Percentiles rank a stretch among this genome's conserved stretches.
phyloP scores from a whole-genome alignment of 1,284 basidiomycete species.

The Melampsora americana region DNA sequence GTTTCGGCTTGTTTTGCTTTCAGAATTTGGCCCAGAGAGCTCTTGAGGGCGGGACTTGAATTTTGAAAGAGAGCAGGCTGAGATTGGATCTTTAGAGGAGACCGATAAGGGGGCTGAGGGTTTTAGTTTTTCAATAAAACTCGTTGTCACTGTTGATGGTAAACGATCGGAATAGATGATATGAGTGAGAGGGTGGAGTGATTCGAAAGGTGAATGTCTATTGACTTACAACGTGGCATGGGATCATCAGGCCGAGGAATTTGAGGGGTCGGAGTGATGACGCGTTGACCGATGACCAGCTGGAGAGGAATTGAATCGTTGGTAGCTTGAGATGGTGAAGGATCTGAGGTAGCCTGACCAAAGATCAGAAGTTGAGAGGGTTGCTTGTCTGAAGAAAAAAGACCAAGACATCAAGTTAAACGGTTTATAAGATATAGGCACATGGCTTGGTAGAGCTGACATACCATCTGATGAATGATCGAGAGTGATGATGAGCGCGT shows the following conservation, averaged over 20 bases:
- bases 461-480: constrained; percentile 35
- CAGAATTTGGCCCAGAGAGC: neutral
- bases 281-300: constrained; percentile 33
- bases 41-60: constrained; percentile 3
- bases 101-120: constrained; percentile 2
- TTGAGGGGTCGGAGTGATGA: neutral
- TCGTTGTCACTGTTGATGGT: neutral
- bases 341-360: constrained; percentile 18
- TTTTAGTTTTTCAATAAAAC: constrained; percentile 16
- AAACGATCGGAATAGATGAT: neutral
- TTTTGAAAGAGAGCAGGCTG: neutral
- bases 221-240: constrained; percentile 38
- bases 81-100: neutral
- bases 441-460: neutral
- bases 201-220: neutral
- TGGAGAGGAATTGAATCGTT: constrained; percentile 16
- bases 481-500: constrained; percentile 29
- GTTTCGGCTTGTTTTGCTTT: neutral
- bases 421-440: neutral
- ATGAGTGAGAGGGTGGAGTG: neutral
- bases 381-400: constrained; percentile 12
- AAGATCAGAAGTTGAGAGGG: constrained; percentile 28
- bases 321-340: constrained; percentile 19
- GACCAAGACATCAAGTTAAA: neutral
- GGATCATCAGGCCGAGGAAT: constrained; percentile 44